Evolutionary conservation across 129 eudicot genomes (phyloP).

Genomic region (Centrapalus pauciflorus): DNA sequence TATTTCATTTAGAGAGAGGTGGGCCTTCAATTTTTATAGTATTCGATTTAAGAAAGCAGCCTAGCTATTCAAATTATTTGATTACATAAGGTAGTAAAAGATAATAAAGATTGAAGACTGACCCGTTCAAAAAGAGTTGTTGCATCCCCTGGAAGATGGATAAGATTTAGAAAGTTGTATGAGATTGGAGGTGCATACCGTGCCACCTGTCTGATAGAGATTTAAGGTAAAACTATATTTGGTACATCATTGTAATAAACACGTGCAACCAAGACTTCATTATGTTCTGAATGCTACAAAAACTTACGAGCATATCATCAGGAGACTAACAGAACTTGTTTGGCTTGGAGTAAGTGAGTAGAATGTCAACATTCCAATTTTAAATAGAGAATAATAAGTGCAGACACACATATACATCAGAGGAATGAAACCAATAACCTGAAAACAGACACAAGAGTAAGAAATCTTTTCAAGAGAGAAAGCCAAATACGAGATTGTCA

Average conservation of each 20-base stretch:
- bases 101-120: slow-evolving; percentile 11
- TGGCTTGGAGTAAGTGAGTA: slow-evolving; percentile 87
- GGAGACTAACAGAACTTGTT: slow-evolving; percentile 90
- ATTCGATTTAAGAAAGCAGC: neutral
- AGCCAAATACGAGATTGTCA: neutral
- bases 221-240: slow-evolving; percentile 5
- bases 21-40: neutral
- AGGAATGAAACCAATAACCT: slow-evolving; percentile 73
- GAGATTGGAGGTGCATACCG: slow-evolving; percentile 95
- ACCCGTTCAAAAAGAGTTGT: slow-evolving; percentile 73
- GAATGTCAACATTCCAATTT: slow-evolving; percentile 78
- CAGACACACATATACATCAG: slow-evolving; percentile 84
- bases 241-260: neutral
- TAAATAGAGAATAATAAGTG: slow-evolving; percentile 81
- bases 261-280: neutral
- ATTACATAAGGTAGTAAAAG: neutral
- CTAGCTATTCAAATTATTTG: neutral
- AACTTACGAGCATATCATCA: slow-evolving; percentile 89
- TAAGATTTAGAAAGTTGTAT: slow-evolving; percentile 69
- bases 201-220: slow-evolving; percentile 60
- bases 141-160: slow-evolving; percentile 40
- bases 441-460: slow-evolving; percentile 14
- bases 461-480: neutral
- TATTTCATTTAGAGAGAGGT: no score
- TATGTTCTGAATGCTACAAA: neutral